Evolutionary conservation across 1,284 basidiomycete genomes (phyloP).

Genomic region (Coriolopsis trogii): DNA sequence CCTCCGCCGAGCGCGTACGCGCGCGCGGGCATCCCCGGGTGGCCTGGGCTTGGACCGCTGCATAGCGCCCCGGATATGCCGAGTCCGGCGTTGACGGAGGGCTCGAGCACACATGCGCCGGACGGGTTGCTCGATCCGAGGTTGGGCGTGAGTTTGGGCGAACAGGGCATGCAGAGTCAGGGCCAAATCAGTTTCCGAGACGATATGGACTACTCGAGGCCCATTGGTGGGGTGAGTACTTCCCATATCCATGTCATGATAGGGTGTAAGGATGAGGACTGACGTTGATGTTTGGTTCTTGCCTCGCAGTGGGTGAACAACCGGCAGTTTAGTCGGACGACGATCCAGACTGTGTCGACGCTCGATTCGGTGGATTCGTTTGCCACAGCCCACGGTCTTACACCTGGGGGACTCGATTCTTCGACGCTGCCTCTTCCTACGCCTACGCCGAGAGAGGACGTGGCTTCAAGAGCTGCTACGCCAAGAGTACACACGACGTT

Average conservation of each 20-base stretch:
- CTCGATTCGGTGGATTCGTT: no score
- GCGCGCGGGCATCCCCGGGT: constrained; percentile 12
- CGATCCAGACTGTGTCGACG: constrained; percentile 36
- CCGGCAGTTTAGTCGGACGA: constrained; percentile 42
- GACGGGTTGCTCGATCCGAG: constrained; percentile 46
- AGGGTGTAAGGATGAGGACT: background rate
- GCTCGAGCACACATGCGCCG: constrained; percentile 28
- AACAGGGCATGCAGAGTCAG: constrained; percentile 35
- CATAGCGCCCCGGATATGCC: constrained; percentile 29
- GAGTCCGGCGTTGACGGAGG: constrained; percentile 40
- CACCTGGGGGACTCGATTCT: no score
- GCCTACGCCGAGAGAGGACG: no score
- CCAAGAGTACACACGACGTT: no score
- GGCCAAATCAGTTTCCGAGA: constrained; percentile 42
- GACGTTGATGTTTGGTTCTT: constrained; percentile 7
- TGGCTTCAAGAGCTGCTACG: no score
- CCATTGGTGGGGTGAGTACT: constrained; percentile 43
- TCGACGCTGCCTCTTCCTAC: no score
- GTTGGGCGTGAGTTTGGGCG: constrained; percentile 22
- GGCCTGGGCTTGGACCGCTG: constrained; percentile 22
- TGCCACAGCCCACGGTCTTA: no score
- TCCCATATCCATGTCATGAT: background rate
- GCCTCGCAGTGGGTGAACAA: constrained; percentile 44
- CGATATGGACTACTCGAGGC: constrained; percentile 47
- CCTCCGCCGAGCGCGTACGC: background rate